Evolutionary conservation across 176 grass and related monocot species (phyloP).

Genomic region (Tillandsia leiboldiana): DNA sequence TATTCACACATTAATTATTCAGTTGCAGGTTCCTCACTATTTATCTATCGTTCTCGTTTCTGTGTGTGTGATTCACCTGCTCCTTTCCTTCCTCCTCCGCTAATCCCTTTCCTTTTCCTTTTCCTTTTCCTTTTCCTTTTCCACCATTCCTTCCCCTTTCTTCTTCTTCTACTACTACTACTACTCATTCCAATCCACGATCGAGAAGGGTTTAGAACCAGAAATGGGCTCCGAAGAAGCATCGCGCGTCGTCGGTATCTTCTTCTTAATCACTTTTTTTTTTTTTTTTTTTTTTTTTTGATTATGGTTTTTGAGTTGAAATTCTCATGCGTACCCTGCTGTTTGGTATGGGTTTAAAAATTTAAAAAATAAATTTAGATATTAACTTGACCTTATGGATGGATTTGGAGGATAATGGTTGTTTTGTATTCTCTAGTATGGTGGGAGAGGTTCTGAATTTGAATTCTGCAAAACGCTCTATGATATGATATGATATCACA

Average conservation of each 20-base stretch:
- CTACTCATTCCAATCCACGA: too few relatives aligned
- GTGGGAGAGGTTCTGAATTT: too few relatives aligned
- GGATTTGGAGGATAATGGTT: too few relatives aligned
- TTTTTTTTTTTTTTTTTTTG: not conserved
- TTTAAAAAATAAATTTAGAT: too few relatives aligned
- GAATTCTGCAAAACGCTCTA: too few relatives aligned
- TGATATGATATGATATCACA: too few relatives aligned
- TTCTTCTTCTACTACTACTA: not conserved
- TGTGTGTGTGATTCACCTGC: conserved; percentile 15
- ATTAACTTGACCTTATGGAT: too few relatives aligned
- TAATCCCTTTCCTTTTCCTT: conserved; percentile 1
- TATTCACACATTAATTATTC: too few relatives aligned
- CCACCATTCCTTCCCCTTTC: not conserved
- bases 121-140: conserved; percentile 7
- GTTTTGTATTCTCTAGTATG: too few relatives aligned
- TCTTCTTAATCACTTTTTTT: not conserved
- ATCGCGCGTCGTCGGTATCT: conserved; percentile 30
- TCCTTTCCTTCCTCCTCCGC: not conserved
- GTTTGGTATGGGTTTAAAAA: not conserved
- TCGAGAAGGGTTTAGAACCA: not conserved
- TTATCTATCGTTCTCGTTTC: not conserved
- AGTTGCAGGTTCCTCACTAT: too few relatives aligned
- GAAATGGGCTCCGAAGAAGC: conserved; percentile 23
- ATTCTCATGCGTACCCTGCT: not conserved
- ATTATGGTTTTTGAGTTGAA: not conserved